phyloP scores from a whole-genome alignment of 1,139 yeast genomes.

The Starmera stellimalicola region DNA sequence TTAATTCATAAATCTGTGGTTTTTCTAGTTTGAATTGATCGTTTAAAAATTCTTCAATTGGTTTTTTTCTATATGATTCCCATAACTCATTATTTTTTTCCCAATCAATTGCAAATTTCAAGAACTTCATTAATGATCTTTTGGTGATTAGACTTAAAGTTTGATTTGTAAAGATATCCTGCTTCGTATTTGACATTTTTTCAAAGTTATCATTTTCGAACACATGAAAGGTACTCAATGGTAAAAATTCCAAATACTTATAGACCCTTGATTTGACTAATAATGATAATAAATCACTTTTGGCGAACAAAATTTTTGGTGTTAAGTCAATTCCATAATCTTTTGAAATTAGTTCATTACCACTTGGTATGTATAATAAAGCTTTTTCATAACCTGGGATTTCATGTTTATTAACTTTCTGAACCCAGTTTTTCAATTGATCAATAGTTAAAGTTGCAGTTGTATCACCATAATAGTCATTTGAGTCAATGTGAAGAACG shows the following conservation, averaged over 20 bases:
- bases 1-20: slow-evolving; percentile 74
- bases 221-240: slow-evolving; percentile 81
- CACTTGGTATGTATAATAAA: slow-evolving; percentile 61
- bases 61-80: slow-evolving; percentile 42
- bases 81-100: slow-evolving; percentile 45
- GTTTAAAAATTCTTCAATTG: slow-evolving; percentile 50
- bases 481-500: slow-evolving; percentile 80
- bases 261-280: slow-evolving; percentile 79
- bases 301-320: slow-evolving; percentile 86
- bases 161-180: slow-evolving; percentile 90
- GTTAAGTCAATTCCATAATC: slow-evolving; percentile 83
- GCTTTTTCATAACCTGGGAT: slow-evolving; percentile 49
- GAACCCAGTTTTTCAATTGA: slow-evolving; percentile 76
- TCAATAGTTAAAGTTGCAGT: slow-evolving; percentile 80
- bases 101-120: slow-evolving; percentile 78
- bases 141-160: slow-evolving; percentile 67
- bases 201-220: slow-evolving; percentile 87
- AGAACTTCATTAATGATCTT: slow-evolving; percentile 82
- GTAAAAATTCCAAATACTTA: slow-evolving; percentile 86
- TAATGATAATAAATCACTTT: slow-evolving; percentile 72
- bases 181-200: slow-evolving; percentile 73
- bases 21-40: slow-evolving; percentile 60
- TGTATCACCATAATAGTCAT: slow-evolving; percentile 80
- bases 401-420: slow-evolving; percentile 38
- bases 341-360: slow-evolving; percentile 45